These are phyloP conservation scores for Wickerhamomyces kurtzmanii DNA, from an alignment of 805 yeast species.

Conservation along the genomic window DNA sequence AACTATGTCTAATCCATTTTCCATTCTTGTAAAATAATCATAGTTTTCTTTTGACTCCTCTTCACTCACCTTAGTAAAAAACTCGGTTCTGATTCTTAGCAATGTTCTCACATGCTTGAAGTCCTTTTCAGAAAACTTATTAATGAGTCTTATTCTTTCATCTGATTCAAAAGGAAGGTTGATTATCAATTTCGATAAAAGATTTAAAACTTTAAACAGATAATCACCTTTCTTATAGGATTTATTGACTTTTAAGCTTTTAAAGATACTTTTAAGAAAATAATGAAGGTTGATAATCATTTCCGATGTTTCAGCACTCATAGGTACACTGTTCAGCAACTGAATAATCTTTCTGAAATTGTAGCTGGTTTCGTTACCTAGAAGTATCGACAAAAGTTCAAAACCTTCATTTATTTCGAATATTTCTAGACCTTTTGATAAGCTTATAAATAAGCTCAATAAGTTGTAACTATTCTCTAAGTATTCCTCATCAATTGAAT, in stretches of 20 bases:
- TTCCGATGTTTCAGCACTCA: constrained; percentile 5
- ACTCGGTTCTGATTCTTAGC: constrained; percentile 1
- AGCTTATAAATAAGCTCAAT: constrained; percentile 1
- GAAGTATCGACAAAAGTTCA: constrained; percentile 7
- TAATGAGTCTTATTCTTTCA: constrained; percentile 14
- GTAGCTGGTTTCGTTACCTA: constrained; percentile 3
- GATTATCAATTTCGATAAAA: constrained; percentile 7
- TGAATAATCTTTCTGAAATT: constrained; percentile 7
- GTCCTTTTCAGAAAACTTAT: constrained; percentile 8
- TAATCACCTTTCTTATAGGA: too few species aligned
- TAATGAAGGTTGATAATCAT: constrained; percentile 5
- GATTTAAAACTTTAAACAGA: constrained; percentile 3
- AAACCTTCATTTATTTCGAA: constrained; percentile 11
- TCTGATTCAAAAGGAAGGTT: constrained; percentile 12
- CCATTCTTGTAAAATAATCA: constrained; percentile 9
- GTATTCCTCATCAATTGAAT: constrained; percentile 4
- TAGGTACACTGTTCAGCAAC: constrained; percentile 5
- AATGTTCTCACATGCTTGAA: constrained; percentile 5
- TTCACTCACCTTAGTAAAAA: constrained; percentile 3
- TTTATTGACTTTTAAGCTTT: constrained; percentile 3
- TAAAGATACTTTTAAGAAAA: constrained; percentile 9
- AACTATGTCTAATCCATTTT: constrained; percentile 9
- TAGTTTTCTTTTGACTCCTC: constrained; percentile 5
- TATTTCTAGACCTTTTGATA: constrained; percentile 4
- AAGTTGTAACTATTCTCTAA: constrained; percentile 7